A percentile compares a stretch with the other conserved stretches of the same genome.
These are phyloP conservation scores for Apiospora arundinis DNA, from an alignment of 2,329 filamentous ascomycete genomes.

Conservation along the genomic window DNA sequence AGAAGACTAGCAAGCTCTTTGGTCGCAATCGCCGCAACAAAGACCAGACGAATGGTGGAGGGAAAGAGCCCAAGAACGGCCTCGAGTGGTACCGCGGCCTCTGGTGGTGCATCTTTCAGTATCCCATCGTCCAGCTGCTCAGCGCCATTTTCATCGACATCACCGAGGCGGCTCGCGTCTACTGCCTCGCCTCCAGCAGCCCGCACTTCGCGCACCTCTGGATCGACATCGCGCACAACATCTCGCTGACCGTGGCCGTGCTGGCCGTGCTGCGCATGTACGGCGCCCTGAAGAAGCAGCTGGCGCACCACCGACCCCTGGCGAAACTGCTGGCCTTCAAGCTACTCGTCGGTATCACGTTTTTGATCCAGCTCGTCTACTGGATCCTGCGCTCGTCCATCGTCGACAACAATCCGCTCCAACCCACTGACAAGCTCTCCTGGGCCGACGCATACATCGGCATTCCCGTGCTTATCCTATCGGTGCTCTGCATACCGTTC, in stretches of 20 bases:
- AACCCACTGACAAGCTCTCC: constrained; percentile 27
- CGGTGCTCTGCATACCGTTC: constrained; percentile 32
- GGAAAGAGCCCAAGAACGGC: not conserved
- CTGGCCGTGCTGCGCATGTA: constrained; percentile 33
- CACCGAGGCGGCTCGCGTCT: constrained; percentile 38
- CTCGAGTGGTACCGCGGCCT: constrained; percentile 36
- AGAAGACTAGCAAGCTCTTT: constrained; percentile 32
- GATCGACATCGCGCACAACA: constrained; percentile 36
- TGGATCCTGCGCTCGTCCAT: constrained; percentile 27
- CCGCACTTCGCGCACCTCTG: constrained; percentile 40
- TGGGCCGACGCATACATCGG: constrained; percentile 32
- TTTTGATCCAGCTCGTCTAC: constrained; percentile 31
- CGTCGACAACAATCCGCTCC: constrained; percentile 25
- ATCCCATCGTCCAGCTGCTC: constrained; percentile 41
- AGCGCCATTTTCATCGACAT: constrained; percentile 50
- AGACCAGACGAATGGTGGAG: not conserved
- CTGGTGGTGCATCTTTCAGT: constrained; percentile 49
- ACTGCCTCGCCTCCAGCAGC: constrained; percentile 39
- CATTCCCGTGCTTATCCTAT: constrained; percentile 30
- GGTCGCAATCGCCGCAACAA: constrained; percentile 22
- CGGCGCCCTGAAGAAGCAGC: constrained; percentile 28
- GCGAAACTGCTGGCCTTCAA: constrained; percentile 38
- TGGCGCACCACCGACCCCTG: constrained; percentile 33
- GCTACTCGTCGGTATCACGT: constrained; percentile 35
- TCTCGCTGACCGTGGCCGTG: constrained; percentile 34